Evolutionary conservation across 2,329 filamentous ascomycete species (phyloP).

Genomic region (Coleophoma eucalyptorum): DNA sequence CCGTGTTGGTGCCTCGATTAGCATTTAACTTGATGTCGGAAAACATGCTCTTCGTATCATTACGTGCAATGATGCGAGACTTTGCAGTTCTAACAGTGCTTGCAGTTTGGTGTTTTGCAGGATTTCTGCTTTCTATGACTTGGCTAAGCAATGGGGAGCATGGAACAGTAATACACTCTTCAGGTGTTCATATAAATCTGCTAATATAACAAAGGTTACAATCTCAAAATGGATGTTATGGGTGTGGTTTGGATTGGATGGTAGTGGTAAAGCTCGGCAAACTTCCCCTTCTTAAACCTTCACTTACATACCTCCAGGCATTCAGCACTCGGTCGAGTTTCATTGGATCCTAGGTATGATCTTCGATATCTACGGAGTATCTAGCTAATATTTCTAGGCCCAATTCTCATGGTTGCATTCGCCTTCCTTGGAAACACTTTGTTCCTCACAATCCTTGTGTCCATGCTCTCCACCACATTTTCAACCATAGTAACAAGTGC

Average conservation of each 20-base stretch:
- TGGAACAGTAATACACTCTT: constrained; percentile 30
- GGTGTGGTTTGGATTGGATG: constrained; percentile 89
- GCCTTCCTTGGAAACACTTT: constrained; percentile 83
- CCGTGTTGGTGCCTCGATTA: constrained; percentile 71
- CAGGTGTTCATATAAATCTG: neutral
- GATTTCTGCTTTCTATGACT: constrained; percentile 73
- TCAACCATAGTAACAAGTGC: constrained; percentile 73
- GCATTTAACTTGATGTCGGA: constrained; percentile 82
- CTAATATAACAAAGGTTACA: constrained; percentile 39
- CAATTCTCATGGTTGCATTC: constrained; percentile 76
- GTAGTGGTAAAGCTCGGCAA: constrained; percentile 12
- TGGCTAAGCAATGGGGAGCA: constrained; percentile 70
- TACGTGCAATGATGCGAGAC: constrained; percentile 82
- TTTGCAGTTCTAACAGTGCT: constrained; percentile 75
- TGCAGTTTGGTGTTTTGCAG: constrained; percentile 78
- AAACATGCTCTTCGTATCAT: constrained; percentile 77
- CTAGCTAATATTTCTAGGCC: constrained; percentile 49
- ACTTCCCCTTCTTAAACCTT: no score
- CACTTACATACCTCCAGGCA: constrained; percentile 27
- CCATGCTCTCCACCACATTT: constrained; percentile 83
- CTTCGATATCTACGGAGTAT: no score
- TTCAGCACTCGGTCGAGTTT: constrained; percentile 59
- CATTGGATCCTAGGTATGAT: constrained; percentile 51
- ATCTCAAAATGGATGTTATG: constrained; percentile 91
- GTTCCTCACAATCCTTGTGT: constrained; percentile 85